Evolutionary conservation across 495 filamentous ascomycete species (phyloP).

Genomic region (Parachaetomium inaequale): DNA sequence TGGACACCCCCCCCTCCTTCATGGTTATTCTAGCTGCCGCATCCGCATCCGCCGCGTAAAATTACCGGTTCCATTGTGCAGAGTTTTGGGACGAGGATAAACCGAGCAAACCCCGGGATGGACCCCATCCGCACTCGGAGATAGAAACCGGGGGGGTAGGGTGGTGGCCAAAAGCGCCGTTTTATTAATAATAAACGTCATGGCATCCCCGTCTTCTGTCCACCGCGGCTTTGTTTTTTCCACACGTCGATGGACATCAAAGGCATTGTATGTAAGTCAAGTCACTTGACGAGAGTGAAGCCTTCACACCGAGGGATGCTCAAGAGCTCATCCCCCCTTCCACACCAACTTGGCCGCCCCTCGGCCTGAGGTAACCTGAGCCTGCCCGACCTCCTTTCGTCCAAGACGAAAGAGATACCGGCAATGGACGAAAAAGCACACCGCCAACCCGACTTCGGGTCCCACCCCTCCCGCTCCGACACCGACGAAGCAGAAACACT

Average conservation of each 20-base stretch:
- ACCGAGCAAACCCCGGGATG: not conserved
- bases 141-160: not conserved
- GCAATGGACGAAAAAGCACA: not conserved
- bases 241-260: not conserved
- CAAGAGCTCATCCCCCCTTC: not conserved
- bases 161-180: not conserved
- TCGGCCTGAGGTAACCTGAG: not conserved
- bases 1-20: not conserved
- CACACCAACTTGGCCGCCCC: not conserved
- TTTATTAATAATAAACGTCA: slow-evolving; percentile 17
- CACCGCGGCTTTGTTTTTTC: not conserved
- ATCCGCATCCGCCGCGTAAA: slow-evolving; percentile 4
- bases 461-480: not conserved
- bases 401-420: not conserved
- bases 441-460: not conserved
- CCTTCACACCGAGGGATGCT: not conserved
- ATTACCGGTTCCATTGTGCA: slow-evolving; percentile 5
- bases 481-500: not conserved
- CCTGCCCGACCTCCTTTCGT: not conserved
- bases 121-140: slow-evolving; percentile 13
- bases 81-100: not conserved
- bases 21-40: not conserved
- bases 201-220: not conserved
- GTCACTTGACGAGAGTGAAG: not conserved
- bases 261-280: not conserved